Conservation (phyloP, 768 basidiomycete species). For the Inosperma sp. region DNA sequence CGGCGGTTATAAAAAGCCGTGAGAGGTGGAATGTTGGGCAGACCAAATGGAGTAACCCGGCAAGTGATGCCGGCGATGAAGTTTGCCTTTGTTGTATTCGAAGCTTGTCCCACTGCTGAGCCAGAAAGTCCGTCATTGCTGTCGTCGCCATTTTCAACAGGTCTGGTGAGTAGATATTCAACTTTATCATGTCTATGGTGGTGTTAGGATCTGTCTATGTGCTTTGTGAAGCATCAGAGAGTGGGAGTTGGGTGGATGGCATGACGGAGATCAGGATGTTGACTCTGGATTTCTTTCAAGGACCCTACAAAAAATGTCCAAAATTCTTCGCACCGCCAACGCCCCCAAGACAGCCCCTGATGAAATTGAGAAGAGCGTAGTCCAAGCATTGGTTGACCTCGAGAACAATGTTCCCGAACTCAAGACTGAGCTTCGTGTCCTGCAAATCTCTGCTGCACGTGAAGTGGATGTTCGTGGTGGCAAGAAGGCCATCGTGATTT, state of each 20-base stretch:
- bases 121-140: constrained; percentile 34
- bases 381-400: constrained; percentile 94
- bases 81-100: constrained; percentile 23
- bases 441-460: constrained; percentile 97
- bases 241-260: constrained; percentile 55
- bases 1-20: not conserved
- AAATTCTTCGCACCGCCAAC: constrained; percentile 95
- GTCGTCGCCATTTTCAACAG: constrained; percentile 55
- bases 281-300: constrained; percentile 36
- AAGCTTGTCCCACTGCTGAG: constrained; percentile 23
- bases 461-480: constrained; percentile 99
- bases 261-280: constrained; percentile 40
- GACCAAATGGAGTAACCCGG: constrained; percentile 4
- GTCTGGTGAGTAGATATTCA: constrained; percentile 57
- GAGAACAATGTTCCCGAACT: constrained; percentile 98
- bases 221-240: constrained; percentile 23
- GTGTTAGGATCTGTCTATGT: constrained; percentile 20
- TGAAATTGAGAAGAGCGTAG: constrained; percentile 87
- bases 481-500: constrained; percentile 98
- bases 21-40: constrained; percentile 3
- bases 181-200: constrained; percentile 17
- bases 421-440: constrained; percentile 90
- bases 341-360: constrained; percentile 86
- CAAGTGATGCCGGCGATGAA: not conserved
- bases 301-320: constrained; percentile 59